Percentiles rank a stretch among this genome's conserved stretches.
These are phyloP conservation scores for Pythium guiyangense DNA, from an alignment of 352 stramenopile genomes.

Conservation along the genomic window DNA sequence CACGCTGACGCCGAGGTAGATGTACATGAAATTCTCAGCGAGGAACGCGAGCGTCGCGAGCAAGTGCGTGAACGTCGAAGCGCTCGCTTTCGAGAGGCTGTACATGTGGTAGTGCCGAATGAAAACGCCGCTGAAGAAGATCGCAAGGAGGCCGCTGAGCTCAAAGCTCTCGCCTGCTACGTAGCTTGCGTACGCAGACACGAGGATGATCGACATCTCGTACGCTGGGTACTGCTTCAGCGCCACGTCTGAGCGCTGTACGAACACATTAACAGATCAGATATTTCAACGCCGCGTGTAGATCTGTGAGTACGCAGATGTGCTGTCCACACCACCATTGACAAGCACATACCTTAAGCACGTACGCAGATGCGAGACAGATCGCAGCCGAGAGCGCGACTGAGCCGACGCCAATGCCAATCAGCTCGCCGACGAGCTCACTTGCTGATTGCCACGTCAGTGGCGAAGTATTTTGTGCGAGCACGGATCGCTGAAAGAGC, in stretches of 20 bases:
- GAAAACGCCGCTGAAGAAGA: slow-evolving; percentile 75
- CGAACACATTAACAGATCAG: too few species aligned
- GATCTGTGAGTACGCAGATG: too few species aligned
- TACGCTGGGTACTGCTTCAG: slow-evolving; percentile 41
- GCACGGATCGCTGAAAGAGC: too few species aligned
- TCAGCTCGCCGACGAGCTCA: slow-evolving; percentile 35
- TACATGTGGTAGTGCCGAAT: too few species aligned
- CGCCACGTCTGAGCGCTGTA: slow-evolving; percentile 4
- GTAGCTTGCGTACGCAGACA: slow-evolving; percentile 39
- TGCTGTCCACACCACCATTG: too few species aligned
- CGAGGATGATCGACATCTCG: slow-evolving; percentile 61
- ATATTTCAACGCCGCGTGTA: too few species aligned
- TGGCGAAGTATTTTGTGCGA: too few species aligned
- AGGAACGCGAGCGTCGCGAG: slow-evolving; percentile 32
- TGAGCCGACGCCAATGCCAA: slow-evolving; percentile 42
- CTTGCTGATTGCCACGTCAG: too few species aligned
- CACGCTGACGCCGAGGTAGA: slow-evolving; percentile 43
- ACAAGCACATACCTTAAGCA: too few species aligned
- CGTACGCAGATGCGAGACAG: too few species aligned
- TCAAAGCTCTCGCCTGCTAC: slow-evolving; percentile 29
- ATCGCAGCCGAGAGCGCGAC: too few species aligned
- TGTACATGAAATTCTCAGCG: slow-evolving; percentile 53
- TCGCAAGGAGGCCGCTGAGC: slow-evolving; percentile 74
- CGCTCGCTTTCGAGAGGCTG: slow-evolving; percentile 30
- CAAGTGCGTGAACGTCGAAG: slow-evolving; percentile 32